A percentile compares a stretch with the other conserved stretches of the same genome.
Conservation (phyloP, 164 flowering plant genomes). For the Liriodendron chinense region DNA sequence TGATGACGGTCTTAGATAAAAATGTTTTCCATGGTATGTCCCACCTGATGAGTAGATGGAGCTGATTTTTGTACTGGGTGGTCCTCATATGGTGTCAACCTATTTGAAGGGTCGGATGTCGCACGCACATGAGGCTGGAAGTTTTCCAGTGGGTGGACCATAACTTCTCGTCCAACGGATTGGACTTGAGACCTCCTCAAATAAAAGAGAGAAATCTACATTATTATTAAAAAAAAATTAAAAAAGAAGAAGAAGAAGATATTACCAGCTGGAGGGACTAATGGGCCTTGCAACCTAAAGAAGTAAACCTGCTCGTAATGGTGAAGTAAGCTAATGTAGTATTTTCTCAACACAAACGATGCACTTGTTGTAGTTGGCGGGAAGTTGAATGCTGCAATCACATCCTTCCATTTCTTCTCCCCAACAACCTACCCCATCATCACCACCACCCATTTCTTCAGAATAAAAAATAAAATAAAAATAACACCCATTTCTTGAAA, state of each 20-base stretch:
- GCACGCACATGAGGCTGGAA: no score
- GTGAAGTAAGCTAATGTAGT: conserved; percentile 57
- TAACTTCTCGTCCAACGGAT: no score
- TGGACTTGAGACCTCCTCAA: not conserved
- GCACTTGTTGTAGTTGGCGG: conserved; percentile 86
- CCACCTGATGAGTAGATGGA: no score
- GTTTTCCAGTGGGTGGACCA: no score
- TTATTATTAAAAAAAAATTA: not conserved
- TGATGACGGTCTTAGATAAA: no score
- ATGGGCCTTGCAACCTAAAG: conserved; percentile 45
- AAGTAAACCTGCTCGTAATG: conserved; percentile 80
- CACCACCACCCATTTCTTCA: not conserved
- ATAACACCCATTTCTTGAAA: not conserved
- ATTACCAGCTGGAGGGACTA: conserved; percentile 33
- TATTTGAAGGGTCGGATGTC: no score
- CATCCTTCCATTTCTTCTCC: conserved; percentile 93
- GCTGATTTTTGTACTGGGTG: no score
- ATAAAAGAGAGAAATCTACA: not conserved
- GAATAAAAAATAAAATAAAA: not conserved
- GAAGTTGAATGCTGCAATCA: conserved; percentile 56
- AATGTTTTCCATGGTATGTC: no score
- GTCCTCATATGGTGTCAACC: no score
- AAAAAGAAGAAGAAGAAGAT: not conserved
- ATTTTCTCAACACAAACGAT: conserved; percentile 73
- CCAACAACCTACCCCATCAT: conserved; percentile 45